Evolutionary conservation across 2,329 filamentous ascomycete species (phyloP).

Genomic region (Cladosporium sp.): DNA sequence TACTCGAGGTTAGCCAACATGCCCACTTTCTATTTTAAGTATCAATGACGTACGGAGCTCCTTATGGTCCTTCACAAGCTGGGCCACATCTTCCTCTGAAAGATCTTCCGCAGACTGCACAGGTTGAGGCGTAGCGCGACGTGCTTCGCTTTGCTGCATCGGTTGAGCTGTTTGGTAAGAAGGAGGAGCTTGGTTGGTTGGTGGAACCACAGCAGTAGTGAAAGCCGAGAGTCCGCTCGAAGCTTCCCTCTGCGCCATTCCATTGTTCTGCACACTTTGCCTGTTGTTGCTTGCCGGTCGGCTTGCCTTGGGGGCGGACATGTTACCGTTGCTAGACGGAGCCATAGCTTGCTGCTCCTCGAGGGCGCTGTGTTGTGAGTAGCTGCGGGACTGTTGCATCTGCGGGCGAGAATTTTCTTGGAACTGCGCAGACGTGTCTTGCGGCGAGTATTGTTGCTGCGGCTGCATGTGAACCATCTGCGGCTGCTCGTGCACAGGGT

Average conservation of each 20-base stretch:
- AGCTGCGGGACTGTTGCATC: conserved; percentile 26
- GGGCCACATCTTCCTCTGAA: conserved; percentile 44
- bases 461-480: conserved; percentile 8
- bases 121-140: conserved; percentile 42
- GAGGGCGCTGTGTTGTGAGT: conserved; percentile 20
- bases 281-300: conserved; percentile 24
- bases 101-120: conserved; percentile 38
- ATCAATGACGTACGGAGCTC: conserved; percentile 41
- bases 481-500: conserved; percentile 17
- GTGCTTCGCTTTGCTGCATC: conserved; percentile 22
- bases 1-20: conserved; percentile 15
- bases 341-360: conserved; percentile 30
- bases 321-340: conserved; percentile 26
- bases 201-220: conserved; percentile 43
- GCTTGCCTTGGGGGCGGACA: conserved; percentile 24
- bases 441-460: conserved; percentile 23
- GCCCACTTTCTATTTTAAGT: not conserved
- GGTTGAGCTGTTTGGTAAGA: conserved; percentile 34
- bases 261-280: conserved; percentile 31
- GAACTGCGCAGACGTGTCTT: conserved; percentile 17
- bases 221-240: conserved; percentile 35
- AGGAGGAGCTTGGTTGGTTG: conserved; percentile 41
- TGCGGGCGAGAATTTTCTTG: conserved; percentile 18
- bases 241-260: conserved; percentile 24
- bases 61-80: conserved; percentile 48